A percentile compares a stretch with the other conserved stretches of the same genome.
Conservation (phyloP, 768 basidiomycete species). For the Mrakia hoshinonis region DNA sequence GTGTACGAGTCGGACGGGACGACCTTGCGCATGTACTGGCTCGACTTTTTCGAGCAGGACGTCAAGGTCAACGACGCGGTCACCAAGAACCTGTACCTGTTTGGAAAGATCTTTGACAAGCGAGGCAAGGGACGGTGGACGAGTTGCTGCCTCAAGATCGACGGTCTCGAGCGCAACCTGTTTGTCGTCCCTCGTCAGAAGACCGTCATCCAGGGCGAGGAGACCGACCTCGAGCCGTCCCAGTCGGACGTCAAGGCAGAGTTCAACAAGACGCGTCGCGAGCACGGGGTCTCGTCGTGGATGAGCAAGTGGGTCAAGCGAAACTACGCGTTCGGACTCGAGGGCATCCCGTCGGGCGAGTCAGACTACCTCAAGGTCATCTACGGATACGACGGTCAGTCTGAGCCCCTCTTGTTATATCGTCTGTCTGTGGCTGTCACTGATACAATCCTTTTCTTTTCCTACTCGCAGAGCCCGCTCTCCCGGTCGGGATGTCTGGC, state of each 20-base stretch:
- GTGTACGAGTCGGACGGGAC: slow-evolving; percentile 32
- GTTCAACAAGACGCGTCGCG: slow-evolving; percentile 67
- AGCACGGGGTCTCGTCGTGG: slow-evolving; percentile 65
- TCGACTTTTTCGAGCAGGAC: slow-evolving; percentile 81
- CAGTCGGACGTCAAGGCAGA: slow-evolving; percentile 67
- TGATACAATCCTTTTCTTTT: not conserved
- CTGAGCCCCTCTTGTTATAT: not conserved
- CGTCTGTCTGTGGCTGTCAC: too few species aligned
- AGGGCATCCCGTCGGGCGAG: slow-evolving; percentile 68
- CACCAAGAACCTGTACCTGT: slow-evolving; percentile 57
- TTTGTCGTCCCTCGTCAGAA: slow-evolving; percentile 73
- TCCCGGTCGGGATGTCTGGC: slow-evolving; percentile 64
- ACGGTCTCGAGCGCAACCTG: slow-evolving; percentile 78
- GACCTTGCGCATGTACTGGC: slow-evolving; percentile 84
- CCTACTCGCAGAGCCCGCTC: slow-evolving; percentile 52
- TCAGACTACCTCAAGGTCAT: slow-evolving; percentile 86
- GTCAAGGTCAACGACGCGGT: slow-evolving; percentile 37
- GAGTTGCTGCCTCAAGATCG: slow-evolving; percentile 77
- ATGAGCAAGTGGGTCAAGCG: slow-evolving; percentile 76
- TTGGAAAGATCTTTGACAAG: slow-evolving; percentile 82
- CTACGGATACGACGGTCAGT: slow-evolving; percentile 74
- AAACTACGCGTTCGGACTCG: slow-evolving; percentile 84
- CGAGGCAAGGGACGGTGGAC: slow-evolving; percentile 48
- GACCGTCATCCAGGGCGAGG: slow-evolving; percentile 53
- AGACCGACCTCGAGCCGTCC: slow-evolving; percentile 67